A percentile compares a stretch with the other conserved stretches of the same genome.
phyloP scores from a whole-genome alignment of 2,329 filamentous ascomycete species.

The Fusarium sp. region DNA sequence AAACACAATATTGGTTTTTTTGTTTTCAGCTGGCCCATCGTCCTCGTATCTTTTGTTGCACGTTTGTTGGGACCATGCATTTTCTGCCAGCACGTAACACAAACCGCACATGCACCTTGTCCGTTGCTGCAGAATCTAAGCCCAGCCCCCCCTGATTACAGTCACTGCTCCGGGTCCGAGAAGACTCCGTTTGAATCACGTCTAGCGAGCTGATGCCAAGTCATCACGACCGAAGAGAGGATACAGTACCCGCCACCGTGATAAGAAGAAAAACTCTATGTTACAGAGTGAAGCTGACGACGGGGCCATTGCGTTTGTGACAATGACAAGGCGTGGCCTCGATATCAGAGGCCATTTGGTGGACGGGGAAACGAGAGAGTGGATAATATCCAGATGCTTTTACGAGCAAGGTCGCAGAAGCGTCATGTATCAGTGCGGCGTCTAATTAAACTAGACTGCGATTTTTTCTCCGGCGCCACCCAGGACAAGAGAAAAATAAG shows the following conservation, averaged over 20 bases:
- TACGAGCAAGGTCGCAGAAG: conserved; percentile 24
- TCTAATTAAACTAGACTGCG: neutral
- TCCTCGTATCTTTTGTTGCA: neutral
- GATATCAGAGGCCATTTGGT: conserved; percentile 1
- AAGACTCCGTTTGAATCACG: neutral
- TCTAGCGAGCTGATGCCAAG: conserved; percentile 14
- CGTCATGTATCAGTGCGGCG: conserved; percentile 28
- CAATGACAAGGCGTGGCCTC: neutral
- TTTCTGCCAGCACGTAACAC: conserved; percentile 8
- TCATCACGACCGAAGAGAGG: neutral
- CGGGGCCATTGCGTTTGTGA: neutral
- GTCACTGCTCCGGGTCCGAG: neutral
- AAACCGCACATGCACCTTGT: conserved; percentile 1
- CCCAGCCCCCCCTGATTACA: neutral
- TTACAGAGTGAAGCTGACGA: neutral
- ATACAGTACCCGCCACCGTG: conserved; percentile 9
- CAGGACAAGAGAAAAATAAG: neutral
- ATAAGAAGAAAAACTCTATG: neutral
- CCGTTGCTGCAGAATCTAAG: conserved; percentile 1
- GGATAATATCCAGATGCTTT: neutral
- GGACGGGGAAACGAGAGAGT: neutral
- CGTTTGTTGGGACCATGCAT: conserved; percentile 6
- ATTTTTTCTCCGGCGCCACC: neutral
- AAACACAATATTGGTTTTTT: neutral
- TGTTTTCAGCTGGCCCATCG: neutral